phyloP scores from a whole-genome alignment of 345 rosid species.

The Iberis pinnata region DNA sequence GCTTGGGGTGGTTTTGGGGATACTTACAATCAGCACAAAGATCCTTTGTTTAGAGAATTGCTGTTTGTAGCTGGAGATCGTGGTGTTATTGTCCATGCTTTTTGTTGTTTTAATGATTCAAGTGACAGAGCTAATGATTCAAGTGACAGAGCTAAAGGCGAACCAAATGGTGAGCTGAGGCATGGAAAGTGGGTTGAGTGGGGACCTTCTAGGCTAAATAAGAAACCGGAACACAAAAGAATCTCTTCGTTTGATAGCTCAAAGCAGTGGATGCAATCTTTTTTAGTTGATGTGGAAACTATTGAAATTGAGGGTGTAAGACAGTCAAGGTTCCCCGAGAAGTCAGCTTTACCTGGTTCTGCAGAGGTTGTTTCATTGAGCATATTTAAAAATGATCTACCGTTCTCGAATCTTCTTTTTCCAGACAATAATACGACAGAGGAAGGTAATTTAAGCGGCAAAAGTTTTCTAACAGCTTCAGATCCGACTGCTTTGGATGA shows the following conservation, averaged over 20 bases:
- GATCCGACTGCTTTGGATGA: conserved; percentile 28
- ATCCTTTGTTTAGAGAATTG: conserved; percentile 62
- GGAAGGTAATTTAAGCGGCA: conserved; percentile 28
- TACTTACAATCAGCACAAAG: conserved; percentile 51
- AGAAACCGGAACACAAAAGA: conserved; percentile 29
- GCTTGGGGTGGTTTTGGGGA: conserved; percentile 92
- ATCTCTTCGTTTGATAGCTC: conserved; percentile 36
- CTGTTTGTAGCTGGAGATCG: conserved; percentile 62
- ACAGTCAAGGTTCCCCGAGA: conserved; percentile 64
- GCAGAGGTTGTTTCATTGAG: conserved; percentile 82
- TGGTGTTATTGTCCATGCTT: conserved; percentile 82
- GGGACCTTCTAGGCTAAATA: conserved; percentile 56
- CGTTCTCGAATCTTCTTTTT: conserved; percentile 37
- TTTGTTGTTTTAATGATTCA: conserved; percentile 38
- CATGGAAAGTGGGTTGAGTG: conserved; percentile 87
- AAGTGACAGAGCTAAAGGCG: conserved; percentile 23
- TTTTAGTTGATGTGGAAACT: conserved; percentile 53
- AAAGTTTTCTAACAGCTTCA: conserved; percentile 27
- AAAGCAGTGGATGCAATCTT: conserved; percentile 76
- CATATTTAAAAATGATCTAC: conserved; percentile 43
- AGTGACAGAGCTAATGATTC: conserved; percentile 26
- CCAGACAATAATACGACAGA: conserved; percentile 25
- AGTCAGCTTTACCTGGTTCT: conserved; percentile 57
- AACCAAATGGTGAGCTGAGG: conserved; percentile 38
- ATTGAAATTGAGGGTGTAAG: conserved; percentile 46